Evolutionary conservation across 2,329 filamentous ascomycete species (phyloP).

Genomic region (Fusarium temperatum): DNA sequence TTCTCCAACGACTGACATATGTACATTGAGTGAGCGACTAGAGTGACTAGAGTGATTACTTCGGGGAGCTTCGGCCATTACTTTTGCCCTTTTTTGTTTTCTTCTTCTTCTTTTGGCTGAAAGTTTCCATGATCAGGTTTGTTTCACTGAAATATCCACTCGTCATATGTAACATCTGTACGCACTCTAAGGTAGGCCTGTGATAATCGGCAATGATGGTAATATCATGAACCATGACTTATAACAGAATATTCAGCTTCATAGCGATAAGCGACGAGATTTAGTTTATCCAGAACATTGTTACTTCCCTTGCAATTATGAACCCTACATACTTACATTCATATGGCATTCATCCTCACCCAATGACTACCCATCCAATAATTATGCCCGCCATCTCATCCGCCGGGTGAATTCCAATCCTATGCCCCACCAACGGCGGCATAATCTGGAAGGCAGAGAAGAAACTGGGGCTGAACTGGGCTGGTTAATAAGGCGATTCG

Average conservation of each 20-base stretch:
- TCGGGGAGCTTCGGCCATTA: slow-evolving; percentile 7
- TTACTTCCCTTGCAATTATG: not conserved
- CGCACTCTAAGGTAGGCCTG: not conserved
- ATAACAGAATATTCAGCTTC: not conserved
- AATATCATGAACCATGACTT: not conserved
- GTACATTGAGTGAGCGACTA: not conserved
- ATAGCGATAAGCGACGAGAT: slow-evolving; percentile 26
- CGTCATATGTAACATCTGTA: not conserved
- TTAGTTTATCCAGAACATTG: not conserved
- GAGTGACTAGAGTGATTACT: not conserved
- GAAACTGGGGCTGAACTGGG: not conserved
- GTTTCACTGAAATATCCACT: not conserved
- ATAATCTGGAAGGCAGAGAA: slow-evolving; percentile 18
- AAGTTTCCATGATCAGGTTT: not conserved
- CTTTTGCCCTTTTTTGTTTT: not conserved
- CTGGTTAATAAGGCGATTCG: not conserved
- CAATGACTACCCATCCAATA: not conserved
- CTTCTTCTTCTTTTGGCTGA: not conserved
- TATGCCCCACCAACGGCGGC: slow-evolving; percentile 37
- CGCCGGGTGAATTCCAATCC: slow-evolving; percentile 40
- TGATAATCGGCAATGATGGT: not conserved
- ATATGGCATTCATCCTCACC: not conserved
- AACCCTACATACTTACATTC: not conserved
- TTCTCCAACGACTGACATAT: not conserved
- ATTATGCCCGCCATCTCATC: slow-evolving; percentile 27